Conservation (phyloP, 139 green algal genomes). For the Astrephomene gubernaculifera region DNA sequence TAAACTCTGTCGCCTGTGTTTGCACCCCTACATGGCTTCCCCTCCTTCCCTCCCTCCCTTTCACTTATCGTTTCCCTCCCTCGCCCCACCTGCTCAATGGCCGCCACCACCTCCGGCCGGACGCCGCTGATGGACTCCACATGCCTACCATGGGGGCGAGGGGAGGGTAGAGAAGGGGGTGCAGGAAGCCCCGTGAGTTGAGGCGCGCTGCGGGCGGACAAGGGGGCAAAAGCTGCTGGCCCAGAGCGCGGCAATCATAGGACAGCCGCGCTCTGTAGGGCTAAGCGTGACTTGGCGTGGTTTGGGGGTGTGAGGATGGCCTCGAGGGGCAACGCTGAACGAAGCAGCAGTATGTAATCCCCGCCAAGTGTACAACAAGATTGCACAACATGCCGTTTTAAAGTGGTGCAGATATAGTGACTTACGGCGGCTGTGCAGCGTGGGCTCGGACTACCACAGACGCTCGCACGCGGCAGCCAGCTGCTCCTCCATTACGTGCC, state of each 20-base stretch:
- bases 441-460: slow-evolving; percentile 6
- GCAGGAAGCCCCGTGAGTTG: not conserved
- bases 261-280: no score
- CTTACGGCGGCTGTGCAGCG: not conserved
- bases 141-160: not conserved
- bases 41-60: not conserved
- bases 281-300: no score
- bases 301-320: no score
- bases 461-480: not conserved
- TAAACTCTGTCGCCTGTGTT: not conserved
- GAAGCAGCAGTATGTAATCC: no score
- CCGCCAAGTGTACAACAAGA: no score
- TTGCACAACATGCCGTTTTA: no score
- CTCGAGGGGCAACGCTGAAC: no score
- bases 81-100: slow-evolving; percentile 62
- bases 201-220: not conserved
- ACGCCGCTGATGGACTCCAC: slow-evolving; percentile 70
- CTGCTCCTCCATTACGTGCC: slow-evolving; percentile 3
- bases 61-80: no score
- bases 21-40: not conserved
- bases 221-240: not conserved
- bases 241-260: not conserved
- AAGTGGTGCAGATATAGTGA: not conserved
- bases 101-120: slow-evolving; percentile 68
- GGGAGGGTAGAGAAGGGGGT: not conserved